Base-by-base conservation (phyloP, 1,139 yeast species). In the Hyphopichia wangnamkhiaoensis region DNA sequence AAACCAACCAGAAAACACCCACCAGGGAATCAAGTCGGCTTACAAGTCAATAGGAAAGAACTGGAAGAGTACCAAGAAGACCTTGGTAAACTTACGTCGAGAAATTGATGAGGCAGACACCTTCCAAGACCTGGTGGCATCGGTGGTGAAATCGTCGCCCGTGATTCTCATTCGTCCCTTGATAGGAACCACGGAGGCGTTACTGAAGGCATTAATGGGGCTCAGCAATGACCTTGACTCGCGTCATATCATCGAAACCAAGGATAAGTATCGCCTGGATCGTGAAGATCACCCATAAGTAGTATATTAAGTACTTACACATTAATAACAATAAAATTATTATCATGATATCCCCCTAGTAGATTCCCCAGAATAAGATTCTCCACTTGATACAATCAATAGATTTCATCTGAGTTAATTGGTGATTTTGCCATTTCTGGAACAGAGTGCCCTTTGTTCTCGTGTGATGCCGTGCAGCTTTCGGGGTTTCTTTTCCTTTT, bases 131-230 rank as follows among this genome's bases (percentile, higher is more conserved):
- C 87, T 90, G 1, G 75, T 85, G 1, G 66, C 69, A 17, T 80
- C 87, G 0, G 71, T 89, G n/a, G 81, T 86, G 21, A 79, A 77
- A 48, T 88, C 85, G 1, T 80, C 95, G 1, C 97, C 97, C 0
- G 78, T 88, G 17, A 82, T 90, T 7, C 61, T 91, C 14, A 74
- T 91, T 2, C 64, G 97, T 35, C 97, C 98, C 1, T 75, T 89
- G 53, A 90, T 91, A 48, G 98, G 97, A 1, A 90, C 96, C 0
- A 87, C 97, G 0, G 97, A 90, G 56, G 95, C 95, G 0, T 72
- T 91, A 3, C 84, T 93, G 16, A 86, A 82, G 53, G 77, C 96
- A 0, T 66, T 91, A 40, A 75, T 89, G 68, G 98, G 98, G 1
- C 73, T 91, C 7, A 82, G 91, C 31, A 90, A 90, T 56, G 86